phyloP scores from a whole-genome alignment of 208 protist genomes.

The Crithidia mellificae region DNA sequence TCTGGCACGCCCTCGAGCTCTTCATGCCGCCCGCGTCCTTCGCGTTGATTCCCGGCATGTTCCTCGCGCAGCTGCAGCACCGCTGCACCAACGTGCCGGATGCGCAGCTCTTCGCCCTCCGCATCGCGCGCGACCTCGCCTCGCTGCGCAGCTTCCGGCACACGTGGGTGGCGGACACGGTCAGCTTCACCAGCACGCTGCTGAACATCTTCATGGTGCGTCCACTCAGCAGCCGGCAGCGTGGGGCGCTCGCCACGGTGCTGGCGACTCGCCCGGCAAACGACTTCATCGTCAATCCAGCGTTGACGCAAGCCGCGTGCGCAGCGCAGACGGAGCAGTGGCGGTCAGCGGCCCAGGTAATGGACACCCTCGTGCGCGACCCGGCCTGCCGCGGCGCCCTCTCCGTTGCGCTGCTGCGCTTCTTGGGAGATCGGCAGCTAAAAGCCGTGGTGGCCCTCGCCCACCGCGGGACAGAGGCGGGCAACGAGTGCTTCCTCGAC shows the following conservation, averaged over 20 bases:
- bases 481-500: not conserved
- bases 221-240: not conserved
- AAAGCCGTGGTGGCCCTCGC: not conserved
- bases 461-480: not conserved
- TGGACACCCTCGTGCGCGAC: conserved; percentile 18
- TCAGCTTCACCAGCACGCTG: conserved; percentile 26
- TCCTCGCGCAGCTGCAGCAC: conserved; percentile 22
- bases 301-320: not conserved
- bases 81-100: conserved; percentile 6
- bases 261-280: not conserved
- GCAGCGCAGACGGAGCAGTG: conserved; percentile 6
- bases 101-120: not conserved
- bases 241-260: not conserved
- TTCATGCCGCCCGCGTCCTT: conserved; percentile 17
- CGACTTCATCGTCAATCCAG: not conserved
- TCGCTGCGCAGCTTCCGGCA: conserved; percentile 11
- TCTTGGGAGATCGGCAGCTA: not conserved
- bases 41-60: conserved; percentile 5
- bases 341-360: conserved; percentile 6
- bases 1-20: conserved; percentile 12
- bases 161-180: conserved; percentile 23
- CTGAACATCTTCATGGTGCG: conserved; percentile 25
- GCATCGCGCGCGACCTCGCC: conserved; percentile 18
- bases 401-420: conserved; percentile 11
- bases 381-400: conserved; percentile 13